A percentile compares a stretch with the other conserved stretches of the same genome.
Evolutionary conservation across 352 stramenopile genomes (phyloP).

Genomic region (Pythium scleroteichum): DNA sequence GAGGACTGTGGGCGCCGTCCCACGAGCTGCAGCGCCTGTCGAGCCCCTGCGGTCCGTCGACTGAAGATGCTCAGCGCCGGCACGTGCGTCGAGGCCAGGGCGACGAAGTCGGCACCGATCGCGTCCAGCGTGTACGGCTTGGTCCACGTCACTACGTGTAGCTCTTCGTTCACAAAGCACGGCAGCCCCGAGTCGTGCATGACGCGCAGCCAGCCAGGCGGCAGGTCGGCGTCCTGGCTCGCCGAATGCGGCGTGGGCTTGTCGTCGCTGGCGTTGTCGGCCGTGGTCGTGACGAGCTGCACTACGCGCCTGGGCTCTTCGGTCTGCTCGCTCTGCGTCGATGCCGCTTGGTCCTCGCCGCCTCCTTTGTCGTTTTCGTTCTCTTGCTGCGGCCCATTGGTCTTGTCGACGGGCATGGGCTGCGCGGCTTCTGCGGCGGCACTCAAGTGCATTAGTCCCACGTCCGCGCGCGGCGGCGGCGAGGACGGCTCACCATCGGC

Average conservation of each 20-base stretch:
- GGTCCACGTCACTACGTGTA: constrained; percentile 69
- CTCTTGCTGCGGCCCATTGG: no score
- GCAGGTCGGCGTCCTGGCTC: constrained; percentile 37
- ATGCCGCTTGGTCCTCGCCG: background rate
- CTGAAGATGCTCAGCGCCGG: constrained; percentile 69
- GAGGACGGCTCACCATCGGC: constrained; percentile 1
- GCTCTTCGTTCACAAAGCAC: constrained; percentile 64
- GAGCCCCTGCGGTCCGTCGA: background rate
- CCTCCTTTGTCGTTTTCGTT: no score
- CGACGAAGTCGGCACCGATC: constrained; percentile 39
- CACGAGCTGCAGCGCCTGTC: background rate
- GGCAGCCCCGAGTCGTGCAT: constrained; percentile 64
- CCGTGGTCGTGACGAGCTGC: constrained; percentile 13
- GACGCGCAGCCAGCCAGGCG: constrained; percentile 61
- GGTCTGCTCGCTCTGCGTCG: background rate
- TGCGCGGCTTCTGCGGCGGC: constrained; percentile 34
- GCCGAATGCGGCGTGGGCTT: background rate
- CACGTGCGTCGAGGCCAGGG: constrained; percentile 55
- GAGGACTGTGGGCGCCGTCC: background rate
- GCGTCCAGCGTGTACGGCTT: constrained; percentile 61
- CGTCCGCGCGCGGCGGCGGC: no score
- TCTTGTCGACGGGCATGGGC: no score
- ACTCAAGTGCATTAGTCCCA: constrained; percentile 56
- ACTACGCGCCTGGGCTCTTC: constrained; percentile 2
- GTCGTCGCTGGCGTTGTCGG: constrained; percentile 1